These are phyloP conservation scores for Ophiostoma ips DNA, from an alignment of 2,329 filamentous ascomycete species.

Conservation along the genomic window DNA sequence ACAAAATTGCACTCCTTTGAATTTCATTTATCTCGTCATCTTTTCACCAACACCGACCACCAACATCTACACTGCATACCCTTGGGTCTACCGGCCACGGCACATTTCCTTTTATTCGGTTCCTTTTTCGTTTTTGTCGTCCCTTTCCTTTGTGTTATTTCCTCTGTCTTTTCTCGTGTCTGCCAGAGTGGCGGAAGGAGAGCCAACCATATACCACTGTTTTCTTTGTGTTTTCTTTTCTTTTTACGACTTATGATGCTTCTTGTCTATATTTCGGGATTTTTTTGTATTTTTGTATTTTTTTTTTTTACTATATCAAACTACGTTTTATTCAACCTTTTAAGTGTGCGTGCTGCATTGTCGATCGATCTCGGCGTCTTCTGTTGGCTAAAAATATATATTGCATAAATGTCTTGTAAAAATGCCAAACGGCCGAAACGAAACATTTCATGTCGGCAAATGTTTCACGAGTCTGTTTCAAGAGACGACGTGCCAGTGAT, in stretches of 20 bases:
- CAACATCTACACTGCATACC: not conserved
- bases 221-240: not conserved
- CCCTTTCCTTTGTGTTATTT: not conserved
- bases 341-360: too few species aligned
- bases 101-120: not conserved
- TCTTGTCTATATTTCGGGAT: not conserved
- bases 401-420: too few species aligned
- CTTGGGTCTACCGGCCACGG: not conserved
- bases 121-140: not conserved
- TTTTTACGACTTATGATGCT: not conserved
- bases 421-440: too few species aligned
- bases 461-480: too few species aligned
- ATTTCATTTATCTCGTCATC: not conserved
- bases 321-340: not conserved
- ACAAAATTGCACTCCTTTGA: too few species aligned
- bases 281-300: not conserved
- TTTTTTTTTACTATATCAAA: not conserved
- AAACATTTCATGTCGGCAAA: too few species aligned
- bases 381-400: too few species aligned
- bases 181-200: not conserved
- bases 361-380: too few species aligned
- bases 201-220: conserved; percentile 3
- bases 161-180: not conserved
- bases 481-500: too few species aligned
- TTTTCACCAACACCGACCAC: too few species aligned